phyloP scores from a whole-genome alignment of 345 rosid genomes.

The Boechera retrofracta region DNA sequence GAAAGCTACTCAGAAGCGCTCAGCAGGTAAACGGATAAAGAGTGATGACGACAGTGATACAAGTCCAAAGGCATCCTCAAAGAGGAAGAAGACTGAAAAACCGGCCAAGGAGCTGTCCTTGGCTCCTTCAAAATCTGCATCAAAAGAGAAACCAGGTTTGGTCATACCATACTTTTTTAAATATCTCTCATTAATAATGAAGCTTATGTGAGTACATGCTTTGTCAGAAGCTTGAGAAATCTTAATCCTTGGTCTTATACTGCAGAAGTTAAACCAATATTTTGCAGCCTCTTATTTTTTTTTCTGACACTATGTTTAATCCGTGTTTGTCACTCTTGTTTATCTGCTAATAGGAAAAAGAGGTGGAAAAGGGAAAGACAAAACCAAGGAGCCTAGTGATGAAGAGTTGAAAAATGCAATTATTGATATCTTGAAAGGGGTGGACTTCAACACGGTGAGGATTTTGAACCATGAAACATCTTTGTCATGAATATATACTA shows the following conservation, averaged over 20 bases:
- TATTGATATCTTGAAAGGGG: conserved; percentile 75
- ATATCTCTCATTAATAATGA: background rate
- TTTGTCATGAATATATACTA: background rate
- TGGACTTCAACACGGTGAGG: conserved; percentile 88
- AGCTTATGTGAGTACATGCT: conserved; percentile 1
- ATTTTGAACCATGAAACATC: conserved; percentile 23
- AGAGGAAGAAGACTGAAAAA: conserved; percentile 58
- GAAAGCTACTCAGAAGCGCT: conserved; percentile 60
- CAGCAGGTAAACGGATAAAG: conserved; percentile 49
- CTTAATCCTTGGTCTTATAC: background rate
- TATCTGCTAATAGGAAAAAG: conserved; percentile 54
- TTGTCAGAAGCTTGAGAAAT: conserved; percentile 23
- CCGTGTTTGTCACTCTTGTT: conserved; percentile 20
- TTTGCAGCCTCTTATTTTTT: background rate
- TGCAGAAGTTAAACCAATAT: background rate
- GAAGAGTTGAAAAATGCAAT: conserved; percentile 70
- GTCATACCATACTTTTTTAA: background rate
- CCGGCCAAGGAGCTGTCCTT: conserved; percentile 48
- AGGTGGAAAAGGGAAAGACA: conserved; percentile 64
- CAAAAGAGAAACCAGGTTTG: conserved; percentile 58
- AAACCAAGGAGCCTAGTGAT: conserved; percentile 62
- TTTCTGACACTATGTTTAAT: background rate
- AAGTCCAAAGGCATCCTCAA: conserved; percentile 62
- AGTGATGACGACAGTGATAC: conserved; percentile 66
- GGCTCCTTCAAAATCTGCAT: conserved; percentile 47